Evolutionary conservation across 768 basidiomycete species (phyloP), one percentile per base, ranked within the genome.

Genomic region (Podaxis pistillaris): DNA sequence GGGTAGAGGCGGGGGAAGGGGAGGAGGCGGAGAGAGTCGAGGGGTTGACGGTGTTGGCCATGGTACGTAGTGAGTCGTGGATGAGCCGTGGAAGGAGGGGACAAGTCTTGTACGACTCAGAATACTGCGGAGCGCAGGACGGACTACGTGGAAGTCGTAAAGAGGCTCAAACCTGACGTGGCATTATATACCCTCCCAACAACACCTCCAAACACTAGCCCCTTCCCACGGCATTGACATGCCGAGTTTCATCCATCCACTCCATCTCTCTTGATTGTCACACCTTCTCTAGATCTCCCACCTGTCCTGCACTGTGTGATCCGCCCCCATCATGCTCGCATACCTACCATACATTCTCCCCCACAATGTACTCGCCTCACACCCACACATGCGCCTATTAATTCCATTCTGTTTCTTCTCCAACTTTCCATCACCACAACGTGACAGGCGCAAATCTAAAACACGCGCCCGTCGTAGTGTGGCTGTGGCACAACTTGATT

Each of bases 81-180:
- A 59, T 51, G 47, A 62, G 50, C 22, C 30, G 38, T 53, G 60
- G 55, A 52, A 58, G 65, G 58, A 58, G 15, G 41, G 55, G 56
- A 59, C 38, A 38, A 40, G 59, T 55, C 63, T 56, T 57, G 61
- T 56, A 61, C 19, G 41, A 54, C 38, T 30, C 52, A 64, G 64
- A 65, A 62, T 74, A 75, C 75, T 76, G 75, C 73, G 72, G 68
- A 66, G 46, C 1, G 73, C 75, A 76, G 75, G 75, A 76, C 74
- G 69, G 68, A 70, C 66, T 71, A 74, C 74, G 74, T 75, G 74
- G 73, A 69, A 55, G 68, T 68, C 73, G 73, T 73, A 49, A 66
- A 63, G 71, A 70, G 59, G 58, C 4, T 19, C 11, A 0, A 17
- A 13, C 53, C 51, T 56, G 63, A 70, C 71, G 70, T 71, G 70